A percentile compares a stretch with the other conserved stretches of the same genome.
phyloP scores from a whole-genome alignment of 179 eudicot species.

The Corrigiola litoralis region DNA sequence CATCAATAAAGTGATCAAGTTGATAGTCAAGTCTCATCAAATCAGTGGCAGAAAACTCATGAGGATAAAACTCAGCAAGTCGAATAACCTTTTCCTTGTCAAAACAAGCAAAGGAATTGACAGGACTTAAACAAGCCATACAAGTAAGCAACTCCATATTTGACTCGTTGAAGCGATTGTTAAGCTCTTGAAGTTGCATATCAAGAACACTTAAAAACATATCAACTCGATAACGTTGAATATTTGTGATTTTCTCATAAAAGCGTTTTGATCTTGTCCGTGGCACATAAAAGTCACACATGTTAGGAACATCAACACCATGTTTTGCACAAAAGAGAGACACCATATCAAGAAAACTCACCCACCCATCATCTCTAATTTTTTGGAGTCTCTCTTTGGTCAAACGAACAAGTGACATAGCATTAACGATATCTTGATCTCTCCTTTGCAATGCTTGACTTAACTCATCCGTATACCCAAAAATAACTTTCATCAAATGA shows the following conservation, averaged over 20 bases:
- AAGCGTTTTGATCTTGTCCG: not conserved
- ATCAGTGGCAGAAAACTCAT: not conserved
- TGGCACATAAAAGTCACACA: not conserved
- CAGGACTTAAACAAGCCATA: conserved; percentile 8
- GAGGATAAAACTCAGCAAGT: conserved; percentile 4
- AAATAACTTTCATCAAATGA: not conserved
- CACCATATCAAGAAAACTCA: too few species aligned
- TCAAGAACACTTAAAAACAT: not conserved
- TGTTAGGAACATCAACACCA: conserved; percentile 1
- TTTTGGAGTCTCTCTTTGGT: not conserved
- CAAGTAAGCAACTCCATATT: conserved; percentile 5
- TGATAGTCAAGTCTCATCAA: not conserved
- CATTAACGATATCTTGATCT: not conserved
- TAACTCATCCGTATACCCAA: not conserved
- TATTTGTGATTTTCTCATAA: not conserved
- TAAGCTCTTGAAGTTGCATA: not conserved
- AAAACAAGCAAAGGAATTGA: not conserved
- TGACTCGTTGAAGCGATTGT: conserved; percentile 3
- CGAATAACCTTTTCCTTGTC: not conserved
- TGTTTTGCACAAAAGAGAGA: conserved; percentile 7
- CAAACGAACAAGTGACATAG: not conserved
- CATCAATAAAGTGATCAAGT: not conserved
- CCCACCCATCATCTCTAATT: not conserved
- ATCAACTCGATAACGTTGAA: not conserved
- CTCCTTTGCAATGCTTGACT: not conserved